A percentile compares a stretch with the other conserved stretches of the same genome.
phyloP scores from a whole-genome alignment of 345 rosid genomes.

The Gossypium ekmanianum region DNA sequence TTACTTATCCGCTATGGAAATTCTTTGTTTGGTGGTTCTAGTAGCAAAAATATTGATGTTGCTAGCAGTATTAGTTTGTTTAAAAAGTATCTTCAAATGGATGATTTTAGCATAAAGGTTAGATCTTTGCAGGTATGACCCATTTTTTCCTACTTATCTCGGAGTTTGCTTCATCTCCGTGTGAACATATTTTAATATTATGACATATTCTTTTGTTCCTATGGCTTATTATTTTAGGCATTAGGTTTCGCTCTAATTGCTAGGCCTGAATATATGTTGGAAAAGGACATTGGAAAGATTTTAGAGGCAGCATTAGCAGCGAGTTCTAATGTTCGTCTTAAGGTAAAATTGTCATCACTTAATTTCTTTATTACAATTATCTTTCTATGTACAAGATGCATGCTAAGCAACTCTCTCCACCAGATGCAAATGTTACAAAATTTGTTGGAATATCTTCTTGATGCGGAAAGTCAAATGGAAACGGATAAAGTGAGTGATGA shows the following conservation, averaged over 20 bases:
- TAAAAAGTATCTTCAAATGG: conserved; percentile 68
- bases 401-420: conserved; percentile 29
- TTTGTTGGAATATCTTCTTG: conserved; percentile 91
- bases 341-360: conserved; percentile 45
- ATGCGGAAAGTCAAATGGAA: conserved; percentile 91
- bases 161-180: background rate
- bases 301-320: conserved; percentile 68
- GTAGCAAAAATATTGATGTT: conserved; percentile 49
- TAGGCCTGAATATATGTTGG: conserved; percentile 95
- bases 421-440: conserved; percentile 97
- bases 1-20: conserved; percentile 93
- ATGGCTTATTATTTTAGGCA: conserved; percentile 48
- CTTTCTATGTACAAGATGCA: conserved; percentile 11
- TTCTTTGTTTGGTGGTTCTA: conserved; percentile 52
- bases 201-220: conserved; percentile 24
- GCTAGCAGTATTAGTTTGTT: conserved; percentile 62
- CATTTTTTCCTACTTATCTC: background rate
- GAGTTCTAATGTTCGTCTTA: conserved; percentile 68
- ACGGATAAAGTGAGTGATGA: conserved; percentile 47
- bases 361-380: conserved; percentile 6
- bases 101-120: conserved; percentile 76
- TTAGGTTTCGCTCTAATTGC: conserved; percentile 93
- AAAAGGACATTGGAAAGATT: conserved; percentile 81
- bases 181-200: conserved; percentile 12
- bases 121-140: conserved; percentile 86